Base-by-base conservation (phyloP, 208 protist genomes). In the Spongospora subterranea region DNA sequence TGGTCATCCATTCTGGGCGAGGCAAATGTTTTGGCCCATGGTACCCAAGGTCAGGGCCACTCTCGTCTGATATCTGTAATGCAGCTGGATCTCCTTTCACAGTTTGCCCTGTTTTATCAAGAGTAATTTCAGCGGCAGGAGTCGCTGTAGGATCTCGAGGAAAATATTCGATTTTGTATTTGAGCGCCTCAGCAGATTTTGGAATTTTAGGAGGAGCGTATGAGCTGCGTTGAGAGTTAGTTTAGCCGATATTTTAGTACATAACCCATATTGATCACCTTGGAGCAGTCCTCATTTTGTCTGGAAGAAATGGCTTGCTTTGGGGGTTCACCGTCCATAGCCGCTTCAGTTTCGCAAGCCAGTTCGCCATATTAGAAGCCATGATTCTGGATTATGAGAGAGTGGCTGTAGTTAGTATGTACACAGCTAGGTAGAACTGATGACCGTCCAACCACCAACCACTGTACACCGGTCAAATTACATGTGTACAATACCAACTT, bases 101-200 rank as follows among this genome's bases (percentile, higher is more conserved):
- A 43, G 35, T 82, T n/a, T 35, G 11, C n/a, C 40, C 71, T 6
- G n/a, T 82, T 35, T 6, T 6, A 6, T 82, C 35, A 6, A 82
- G 6, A 82, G 35, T 35, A 35, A 82, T 82, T 35, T 82, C 71
- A 43, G n/a, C 35, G 35, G n/a, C 40, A 6, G 71, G 71, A 6
- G 71, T n/a, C 20, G 54, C 54, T 29, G 54, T 29, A 6, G 71
- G 71, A 20, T 82, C 40, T 20, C 71, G 71, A 82, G 71, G 71
- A 82, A 82, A 82, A 82, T 82, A 82, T n/a, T 35, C 71, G 40
- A 82, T 82, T 13, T 82, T 82, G n/a, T 45, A 82, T 45, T 43
- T 6, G 17, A 35, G 71, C 13, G 6, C n/a, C 71, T 45, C 71
- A 17, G 11, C n/a, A n/a, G 35, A 20, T 45, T 82, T 43, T 20